Evolutionary conservation across 2,329 filamentous ascomycete genomes (phyloP), one percentile per base, ranked within the genome.

Genomic region (Huntiella bhutanensis): DNA sequence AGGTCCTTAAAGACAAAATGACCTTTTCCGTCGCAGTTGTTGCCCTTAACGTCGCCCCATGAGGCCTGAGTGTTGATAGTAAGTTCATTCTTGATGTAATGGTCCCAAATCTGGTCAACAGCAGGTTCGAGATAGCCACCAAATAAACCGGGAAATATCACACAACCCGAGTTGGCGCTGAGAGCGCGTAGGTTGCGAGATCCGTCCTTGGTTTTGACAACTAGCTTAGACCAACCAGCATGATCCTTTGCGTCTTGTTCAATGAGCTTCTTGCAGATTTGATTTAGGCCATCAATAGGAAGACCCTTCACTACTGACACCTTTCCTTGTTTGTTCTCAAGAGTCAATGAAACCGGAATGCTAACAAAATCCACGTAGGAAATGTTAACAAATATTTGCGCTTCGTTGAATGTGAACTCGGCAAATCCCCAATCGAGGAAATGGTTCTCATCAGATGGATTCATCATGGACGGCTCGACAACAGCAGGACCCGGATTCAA

Each of bases 301-400:
- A 74, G 58, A 17, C 72, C 72, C n/a, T 59, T 57, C 7, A 75
- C 71, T 12, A 56, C 60, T 51, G 66, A 65, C 13, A 62, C 56
- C 8, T 53, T 52, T 39, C 69, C 71, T 39, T 59, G 57, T 15
- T 62, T 63, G 50, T 67, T 70, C 46, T 60, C 60, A 40, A 79
- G 66, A 50, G 60, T 57, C 52, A 79, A 65, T 1, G 71, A 68
- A 44, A 80, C 68, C n/a, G 79, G 77, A 53, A 80, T 57, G 53
- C 65, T 64, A 51, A 85, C 71, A 60, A 87, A 87, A 63, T 87
- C 82, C 45, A 87, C 82, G 57, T 80, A 79, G 51, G 69, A 75
- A 54, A 87, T 77, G 54, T 82, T 82, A 53, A 72, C 75, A 55
- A 73, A 82, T 4, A 82, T 60, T 58, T 80, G 67, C 32, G 58